Evolutionary conservation across 202 grass and related monocot species (phyloP).

Genomic region (Setaria italica): DNA sequence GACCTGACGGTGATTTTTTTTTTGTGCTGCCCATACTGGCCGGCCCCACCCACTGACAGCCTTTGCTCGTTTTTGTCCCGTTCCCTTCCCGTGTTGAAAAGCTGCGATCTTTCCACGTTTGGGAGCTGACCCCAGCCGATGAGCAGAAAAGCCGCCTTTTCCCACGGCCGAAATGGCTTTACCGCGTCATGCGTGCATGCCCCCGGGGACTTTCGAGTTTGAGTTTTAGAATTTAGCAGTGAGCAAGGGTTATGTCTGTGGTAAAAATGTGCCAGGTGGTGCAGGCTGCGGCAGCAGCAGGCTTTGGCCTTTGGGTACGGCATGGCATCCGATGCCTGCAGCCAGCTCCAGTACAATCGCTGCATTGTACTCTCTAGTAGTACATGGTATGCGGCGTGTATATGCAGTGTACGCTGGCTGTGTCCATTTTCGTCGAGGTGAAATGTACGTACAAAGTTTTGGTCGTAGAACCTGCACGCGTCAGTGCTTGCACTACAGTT

Average conservation of each 20-base stretch:
- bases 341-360: background rate
- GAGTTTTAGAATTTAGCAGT: background rate
- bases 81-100: constrained; percentile 25
- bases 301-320: background rate
- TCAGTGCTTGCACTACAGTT: background rate
- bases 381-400: background rate
- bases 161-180: background rate
- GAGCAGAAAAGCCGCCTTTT: constrained; percentile 21
- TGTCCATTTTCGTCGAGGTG: background rate
- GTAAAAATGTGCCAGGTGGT: constrained; percentile 27
- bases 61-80: constrained; percentile 23
- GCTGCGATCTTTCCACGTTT: constrained; percentile 1
- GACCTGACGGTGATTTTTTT: constrained; percentile 12
- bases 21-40: background rate
- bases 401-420: background rate
- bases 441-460: background rate
- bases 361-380: background rate
- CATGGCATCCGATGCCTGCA: constrained; percentile 21
- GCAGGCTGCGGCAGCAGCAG: constrained; percentile 22
- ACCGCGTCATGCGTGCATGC: background rate
- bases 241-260: background rate
- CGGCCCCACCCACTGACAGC: background rate
- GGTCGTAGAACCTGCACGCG: background rate
- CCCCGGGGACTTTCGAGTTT: background rate
- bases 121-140: background rate